Conservation (phyloP, 2,329 filamentous ascomycete species). For the Chaetomium sp. region DNA sequence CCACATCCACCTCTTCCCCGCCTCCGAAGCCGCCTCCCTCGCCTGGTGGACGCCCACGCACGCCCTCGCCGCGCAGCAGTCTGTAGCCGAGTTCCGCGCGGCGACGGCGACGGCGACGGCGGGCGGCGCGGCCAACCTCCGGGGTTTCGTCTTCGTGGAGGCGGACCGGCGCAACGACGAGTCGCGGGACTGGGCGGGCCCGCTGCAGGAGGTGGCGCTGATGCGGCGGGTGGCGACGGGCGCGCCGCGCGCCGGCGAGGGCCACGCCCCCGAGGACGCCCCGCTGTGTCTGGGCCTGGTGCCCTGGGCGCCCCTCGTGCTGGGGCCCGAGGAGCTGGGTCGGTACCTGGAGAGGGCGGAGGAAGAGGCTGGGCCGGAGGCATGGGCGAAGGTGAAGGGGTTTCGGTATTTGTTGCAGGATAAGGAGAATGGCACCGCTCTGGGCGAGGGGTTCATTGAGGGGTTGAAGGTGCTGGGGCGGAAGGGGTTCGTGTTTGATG, state of each 20-base stretch:
- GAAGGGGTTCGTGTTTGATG: constrained; percentile 71
- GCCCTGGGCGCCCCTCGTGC: constrained; percentile 82
- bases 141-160: constrained; percentile 38
- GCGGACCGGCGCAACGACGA: constrained; percentile 50
- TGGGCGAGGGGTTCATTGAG: constrained; percentile 65
- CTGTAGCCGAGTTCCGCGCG: constrained; percentile 63
- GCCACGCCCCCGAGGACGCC: constrained; percentile 55
- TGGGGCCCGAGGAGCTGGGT: constrained; percentile 60
- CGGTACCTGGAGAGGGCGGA: constrained; percentile 66
- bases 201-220: constrained; percentile 72
- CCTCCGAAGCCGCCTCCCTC: constrained; percentile 65
- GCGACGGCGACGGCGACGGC: constrained; percentile 32
- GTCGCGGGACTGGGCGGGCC: constrained; percentile 62
- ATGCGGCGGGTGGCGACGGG: constrained; percentile 67
- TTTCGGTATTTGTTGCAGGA: constrained; percentile 84
- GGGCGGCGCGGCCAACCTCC: constrained; percentile 42
- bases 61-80: constrained; percentile 65
- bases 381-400: constrained; percentile 71
- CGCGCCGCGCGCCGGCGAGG: constrained; percentile 57
- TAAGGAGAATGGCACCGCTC: constrained; percentile 66
- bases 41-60: constrained; percentile 66
- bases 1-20: constrained; percentile 86
- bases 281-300: constrained; percentile 69
- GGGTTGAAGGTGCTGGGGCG: constrained; percentile 65
- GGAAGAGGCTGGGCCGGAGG: constrained; percentile 59